A percentile compares a stretch with the other conserved stretches of the same genome.
phyloP scores from a whole-genome alignment of 305 asterid species.

The Fraxinus sp. region DNA sequence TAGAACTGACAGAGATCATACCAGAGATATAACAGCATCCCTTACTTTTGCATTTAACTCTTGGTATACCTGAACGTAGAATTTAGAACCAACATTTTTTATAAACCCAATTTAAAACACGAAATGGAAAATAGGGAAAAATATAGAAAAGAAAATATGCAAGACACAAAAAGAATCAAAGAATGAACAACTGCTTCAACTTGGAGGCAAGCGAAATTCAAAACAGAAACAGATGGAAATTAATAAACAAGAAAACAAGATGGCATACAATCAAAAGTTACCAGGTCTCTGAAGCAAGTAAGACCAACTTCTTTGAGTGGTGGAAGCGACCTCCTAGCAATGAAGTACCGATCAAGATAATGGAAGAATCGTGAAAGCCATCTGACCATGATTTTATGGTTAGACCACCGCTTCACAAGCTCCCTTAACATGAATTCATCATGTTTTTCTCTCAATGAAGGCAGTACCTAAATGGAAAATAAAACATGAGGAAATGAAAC shows the following conservation, averaged over 20 bases:
- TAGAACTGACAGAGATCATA: conserved; percentile 26
- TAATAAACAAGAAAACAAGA: neutral
- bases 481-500: neutral
- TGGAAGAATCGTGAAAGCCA: conserved; percentile 80
- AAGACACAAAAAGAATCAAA: conserved; percentile 1
- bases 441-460: conserved; percentile 74
- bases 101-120: neutral
- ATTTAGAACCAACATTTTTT: conserved; percentile 17
- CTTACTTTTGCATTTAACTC: conserved; percentile 65
- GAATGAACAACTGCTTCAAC: conserved; percentile 4
- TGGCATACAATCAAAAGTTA: conserved; percentile 23
- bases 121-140: neutral
- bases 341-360: conserved; percentile 80
- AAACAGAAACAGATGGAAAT: too few species aligned
- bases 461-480: conserved; percentile 49
- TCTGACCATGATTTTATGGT: conserved; percentile 80
- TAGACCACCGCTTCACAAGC: conserved; percentile 70
- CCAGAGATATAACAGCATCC: conserved; percentile 81
- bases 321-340: conserved; percentile 77
- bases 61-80: conserved; percentile 54
- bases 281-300: conserved; percentile 75
- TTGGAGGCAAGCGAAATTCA: neutral
- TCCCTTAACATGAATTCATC: conserved; percentile 79
- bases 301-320: conserved; percentile 73
- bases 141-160: neutral